These are phyloP conservation scores for Phytophthora pini DNA, from an alignment of 352 stramenopile genomes.

Conservation along the genomic window DNA sequence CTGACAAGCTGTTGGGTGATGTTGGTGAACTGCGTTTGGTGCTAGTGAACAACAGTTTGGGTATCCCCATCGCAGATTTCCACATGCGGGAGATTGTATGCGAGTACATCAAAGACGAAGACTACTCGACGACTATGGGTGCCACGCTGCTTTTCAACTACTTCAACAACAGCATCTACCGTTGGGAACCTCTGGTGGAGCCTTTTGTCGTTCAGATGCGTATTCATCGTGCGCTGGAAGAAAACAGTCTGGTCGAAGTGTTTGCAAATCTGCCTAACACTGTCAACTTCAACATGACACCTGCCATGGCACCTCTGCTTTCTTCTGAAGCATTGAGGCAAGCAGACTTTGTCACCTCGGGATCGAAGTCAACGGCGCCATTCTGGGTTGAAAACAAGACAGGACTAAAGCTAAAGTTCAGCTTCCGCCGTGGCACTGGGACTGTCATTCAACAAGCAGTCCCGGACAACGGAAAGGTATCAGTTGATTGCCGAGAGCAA, in stretches of 20 bases:
- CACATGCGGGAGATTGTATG: slow-evolving; percentile 89
- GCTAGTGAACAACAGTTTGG: slow-evolving; percentile 89
- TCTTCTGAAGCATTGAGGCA: slow-evolving; percentile 82
- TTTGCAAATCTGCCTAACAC: slow-evolving; percentile 86
- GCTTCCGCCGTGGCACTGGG: slow-evolving; percentile 81
- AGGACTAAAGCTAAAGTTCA: slow-evolving; percentile 85
- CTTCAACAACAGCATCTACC: slow-evolving; percentile 93
- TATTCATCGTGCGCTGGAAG: slow-evolving; percentile 69
- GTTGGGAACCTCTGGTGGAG: slow-evolving; percentile 88
- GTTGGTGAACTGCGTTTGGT: slow-evolving; percentile 86
- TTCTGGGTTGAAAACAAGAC: slow-evolving; percentile 92
- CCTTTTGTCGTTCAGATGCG: slow-evolving; percentile 84
- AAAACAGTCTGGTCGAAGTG: slow-evolving; percentile 78
- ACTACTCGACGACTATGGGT: slow-evolving; percentile 81
- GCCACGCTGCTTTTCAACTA: slow-evolving; percentile 87
- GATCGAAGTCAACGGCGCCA: slow-evolving; percentile 86
- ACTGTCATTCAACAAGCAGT: slow-evolving; percentile 85
- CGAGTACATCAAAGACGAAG: slow-evolving; percentile 88
- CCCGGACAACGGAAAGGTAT: slow-evolving; percentile 67
- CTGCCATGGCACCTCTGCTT: slow-evolving; percentile 85
- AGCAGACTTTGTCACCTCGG: slow-evolving; percentile 87
- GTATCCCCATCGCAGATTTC: slow-evolving; percentile 88
- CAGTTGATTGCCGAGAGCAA: slow-evolving; percentile 86
- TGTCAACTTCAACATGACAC: slow-evolving; percentile 89
- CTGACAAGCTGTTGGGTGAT: slow-evolving; percentile 87